Evolutionary conservation across 768 basidiomycete genomes (phyloP).

Genomic region (Artomyces pyxidatus): DNA sequence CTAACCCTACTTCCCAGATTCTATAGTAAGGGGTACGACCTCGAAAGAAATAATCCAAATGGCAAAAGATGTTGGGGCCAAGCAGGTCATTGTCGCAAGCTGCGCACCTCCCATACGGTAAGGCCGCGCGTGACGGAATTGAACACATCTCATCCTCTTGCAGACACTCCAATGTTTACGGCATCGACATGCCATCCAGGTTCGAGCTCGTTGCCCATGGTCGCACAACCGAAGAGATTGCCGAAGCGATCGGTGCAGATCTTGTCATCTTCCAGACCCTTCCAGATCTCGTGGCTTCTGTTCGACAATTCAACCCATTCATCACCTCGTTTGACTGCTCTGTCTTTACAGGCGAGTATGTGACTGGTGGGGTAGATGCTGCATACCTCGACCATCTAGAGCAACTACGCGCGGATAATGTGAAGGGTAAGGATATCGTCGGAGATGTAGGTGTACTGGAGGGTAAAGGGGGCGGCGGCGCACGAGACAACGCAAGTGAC

Average conservation of each 20-base stretch:
- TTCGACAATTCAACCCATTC: constrained; percentile 72
- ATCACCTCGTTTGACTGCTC: constrained; percentile 89
- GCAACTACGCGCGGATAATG: constrained; percentile 72
- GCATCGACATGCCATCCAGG: constrained; percentile 99
- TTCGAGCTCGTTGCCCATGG: constrained; percentile 92
- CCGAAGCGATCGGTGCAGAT: constrained; percentile 92
- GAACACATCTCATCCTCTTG: background rate
- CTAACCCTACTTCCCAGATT: constrained; percentile 46
- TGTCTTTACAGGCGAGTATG: constrained; percentile 94
- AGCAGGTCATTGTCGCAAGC: constrained; percentile 91
- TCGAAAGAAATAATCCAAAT: constrained; percentile 99
- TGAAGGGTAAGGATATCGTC: constrained; percentile 43
- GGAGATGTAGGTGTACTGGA: constrained; percentile 28
- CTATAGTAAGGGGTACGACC: constrained; percentile 96
- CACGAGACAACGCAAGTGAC: constrained; percentile 17
- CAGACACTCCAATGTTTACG: constrained; percentile 92
- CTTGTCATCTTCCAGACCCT: constrained; percentile 94
- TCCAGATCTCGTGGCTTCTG: constrained; percentile 77
- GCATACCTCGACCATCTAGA: constrained; percentile 73
- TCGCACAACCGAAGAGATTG: constrained; percentile 93
- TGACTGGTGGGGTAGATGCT: constrained; percentile 89
- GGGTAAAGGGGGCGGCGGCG: constrained; percentile 27
- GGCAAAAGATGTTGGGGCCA: constrained; percentile 98
- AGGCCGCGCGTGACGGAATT: constrained; percentile 14
- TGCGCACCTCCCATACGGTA: constrained; percentile 95